phyloP scores from a whole-genome alignment of 2,329 filamentous ascomycete species.

The Lecanosticta acicola region DNA sequence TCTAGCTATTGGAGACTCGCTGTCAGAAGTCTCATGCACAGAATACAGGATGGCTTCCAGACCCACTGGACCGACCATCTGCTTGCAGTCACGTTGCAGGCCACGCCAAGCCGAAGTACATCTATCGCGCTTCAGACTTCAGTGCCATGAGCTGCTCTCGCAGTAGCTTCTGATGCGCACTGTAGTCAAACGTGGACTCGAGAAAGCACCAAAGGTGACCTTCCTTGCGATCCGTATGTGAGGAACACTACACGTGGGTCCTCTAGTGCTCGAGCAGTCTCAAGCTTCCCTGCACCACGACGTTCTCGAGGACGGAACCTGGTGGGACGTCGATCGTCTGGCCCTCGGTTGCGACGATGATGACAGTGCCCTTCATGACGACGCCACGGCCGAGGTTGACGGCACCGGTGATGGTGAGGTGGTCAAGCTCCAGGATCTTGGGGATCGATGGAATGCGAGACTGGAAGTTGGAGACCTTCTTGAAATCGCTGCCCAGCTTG shows the following conservation, averaged over 20 bases:
- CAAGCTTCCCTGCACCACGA: conserved; percentile 96
- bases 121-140: neutral
- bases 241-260: neutral
- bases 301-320: conserved; percentile 95
- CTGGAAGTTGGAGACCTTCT: conserved; percentile 98
- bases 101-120: neutral
- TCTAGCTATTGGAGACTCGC: neutral
- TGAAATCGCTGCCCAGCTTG: conserved; percentile 98
- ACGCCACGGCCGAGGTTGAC: conserved; percentile 96
- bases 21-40: neutral
- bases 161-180: neutral
- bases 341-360: conserved; percentile 96
- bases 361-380: conserved; percentile 95
- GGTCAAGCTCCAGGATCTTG: conserved; percentile 86
- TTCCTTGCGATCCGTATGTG: neutral
- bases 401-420: conserved; percentile 94
- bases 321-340: conserved; percentile 97
- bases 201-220: too few species aligned
- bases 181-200: neutral
- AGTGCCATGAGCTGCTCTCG: neutral
- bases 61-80: neutral
- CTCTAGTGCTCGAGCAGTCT: conserved; percentile 61
- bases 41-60: neutral
- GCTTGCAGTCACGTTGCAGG: neutral
- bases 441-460: conserved; percentile 81